Base-by-base conservation (phyloP, 2,329 filamentous ascomycete genomes). In the Pseudocercospora fuligena region DNA sequence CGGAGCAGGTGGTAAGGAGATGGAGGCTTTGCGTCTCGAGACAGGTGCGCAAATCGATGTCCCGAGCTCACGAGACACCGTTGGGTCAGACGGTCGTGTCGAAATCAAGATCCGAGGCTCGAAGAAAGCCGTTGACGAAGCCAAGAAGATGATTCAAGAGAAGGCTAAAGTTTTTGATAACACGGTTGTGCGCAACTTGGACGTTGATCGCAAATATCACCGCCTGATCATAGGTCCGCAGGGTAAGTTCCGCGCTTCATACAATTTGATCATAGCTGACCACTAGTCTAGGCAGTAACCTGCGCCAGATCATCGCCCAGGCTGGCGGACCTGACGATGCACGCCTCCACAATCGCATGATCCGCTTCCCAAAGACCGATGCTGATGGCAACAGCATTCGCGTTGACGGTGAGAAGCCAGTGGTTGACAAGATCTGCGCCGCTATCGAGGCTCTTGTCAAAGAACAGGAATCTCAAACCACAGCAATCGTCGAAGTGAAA, bases 151-250 rank as follows among this genome's bases (percentile, higher is more conserved):
- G 59, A 86, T 99, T 25, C 89, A 94, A 78, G 91, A 95, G 81
- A 93, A 94, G 82, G 90, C 91, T 63, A 90, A 90, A 68, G 85
- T 93, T 21, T 97, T 97, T 73, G 93, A 98, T 74, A 90, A 95
- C 71, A 97, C 92, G n/a, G 86, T 97, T 60, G 88, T 90, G 16
- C 89, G 90, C 82, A 93, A 89, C 12, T 84, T 99, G 58, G 91
- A 96, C 36, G 89, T 99, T n/a, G 94, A 98, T 73, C 92, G 93
- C 83, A 97, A 96, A 83, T 89, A 95, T 80, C 95, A 99, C 82
- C 90, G 91, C 80, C 88, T 90, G 62, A 85, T 99, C 70, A 99
- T 99, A 79, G 95, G 95, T 69, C 84, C 89, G 71, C 91, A 92
- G 77, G 95, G 93, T 94, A 86, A 82, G 91, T 83, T 74, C 40